Evolutionary conservation across 495 filamentous ascomycete genomes (phyloP), one percentile per base, ranked within the genome.

Genomic region (Penicillium arizonense): DNA sequence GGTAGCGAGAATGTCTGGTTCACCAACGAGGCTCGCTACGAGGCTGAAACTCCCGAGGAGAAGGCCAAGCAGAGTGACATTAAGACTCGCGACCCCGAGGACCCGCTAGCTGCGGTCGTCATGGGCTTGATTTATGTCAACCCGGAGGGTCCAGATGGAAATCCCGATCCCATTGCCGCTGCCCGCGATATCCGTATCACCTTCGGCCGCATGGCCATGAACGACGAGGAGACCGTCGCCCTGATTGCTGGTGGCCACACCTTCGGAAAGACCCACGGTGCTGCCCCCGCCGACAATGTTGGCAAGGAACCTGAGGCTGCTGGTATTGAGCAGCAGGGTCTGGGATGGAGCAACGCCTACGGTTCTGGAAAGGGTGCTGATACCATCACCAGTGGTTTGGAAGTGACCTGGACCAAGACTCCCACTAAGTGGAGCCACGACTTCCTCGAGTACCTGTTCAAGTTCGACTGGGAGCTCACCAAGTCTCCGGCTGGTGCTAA

Each of bases 81-180:
- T 57, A 77, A 83, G 66, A 71, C 69, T 28, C 82, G 84, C 50
- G 75, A 87, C 16, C 76, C 84, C 5, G 83, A 88, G 67, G 61
- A 73, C 55, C 85, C 86, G 2, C 68, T 89, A 14, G 86, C 76
- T 20, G 83, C 85, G 28, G 74, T 79, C 28, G 80, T 86, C 64
- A 88, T 88, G 85, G 86, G 86, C 53, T 67, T 89, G 62, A 88
- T 89, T 71, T 89, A 88, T 63, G 85, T 88, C 44, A 89, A 89
- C 70, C 86, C 86, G 7, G 84, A 89, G 65, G 86, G 86, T 11
- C 86, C 86, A n/a, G 80, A 89, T 59, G 82, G 80, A 58, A 77
- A 73, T 14, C 84, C 84, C 24, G 86, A 89, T 64, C 82, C 85
- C 28, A 64, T 85, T 34, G 82, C 82, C n/a, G 77, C 86, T 0